Percentiles rank a stretch among this genome's conserved stretches.
phyloP scores from a whole-genome alignment of 78 protist species.

The Creolimax fragrantissima region DNA sequence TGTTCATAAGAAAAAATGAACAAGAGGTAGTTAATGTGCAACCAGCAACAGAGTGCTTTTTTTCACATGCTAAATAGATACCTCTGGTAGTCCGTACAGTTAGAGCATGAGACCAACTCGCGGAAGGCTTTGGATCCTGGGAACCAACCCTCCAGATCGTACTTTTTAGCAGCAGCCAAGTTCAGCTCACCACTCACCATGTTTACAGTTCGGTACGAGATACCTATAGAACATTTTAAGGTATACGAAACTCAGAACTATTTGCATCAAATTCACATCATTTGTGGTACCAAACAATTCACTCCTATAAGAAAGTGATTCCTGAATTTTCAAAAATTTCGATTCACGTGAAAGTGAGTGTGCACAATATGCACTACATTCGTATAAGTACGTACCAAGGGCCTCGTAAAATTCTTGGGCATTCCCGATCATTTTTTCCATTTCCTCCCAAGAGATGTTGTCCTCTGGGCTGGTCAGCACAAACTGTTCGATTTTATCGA shows the following conservation, averaged over 20 bases:
- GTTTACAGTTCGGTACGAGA: conserved; percentile 94
- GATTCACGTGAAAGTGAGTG: too few species aligned
- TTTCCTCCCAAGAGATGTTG: conserved; percentile 82
- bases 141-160: conserved; percentile 99
- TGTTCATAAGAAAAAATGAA: too few species aligned
- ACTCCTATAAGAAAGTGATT: too few species aligned
- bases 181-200: conserved; percentile 95
- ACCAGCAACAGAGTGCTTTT: too few species aligned
- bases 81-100: conserved; percentile 99
- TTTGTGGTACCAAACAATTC: too few species aligned
- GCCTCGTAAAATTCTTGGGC: conserved; percentile 87
- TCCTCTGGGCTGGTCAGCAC: conserved; percentile 80
- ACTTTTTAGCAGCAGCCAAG: conserved; percentile 98
- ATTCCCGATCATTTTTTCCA: conserved; percentile 81
- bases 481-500: conserved; percentile 99
- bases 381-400: not conserved
- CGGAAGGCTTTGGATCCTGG: conserved; percentile 87
- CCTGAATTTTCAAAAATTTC: too few species aligned
- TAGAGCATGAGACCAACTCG: conserved; percentile 99
- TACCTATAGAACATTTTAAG: conserved; percentile 36
- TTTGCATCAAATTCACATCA: not conserved
- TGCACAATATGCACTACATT: too few species aligned
- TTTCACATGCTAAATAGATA: too few species aligned
- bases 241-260: too few species aligned
- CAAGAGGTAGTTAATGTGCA: too few species aligned